Evolutionary conservation across 371 early-diverging fungal species (phyloP), one percentile per base, ranked within the genome.

Genomic region (Mucor saturninus): DNA sequence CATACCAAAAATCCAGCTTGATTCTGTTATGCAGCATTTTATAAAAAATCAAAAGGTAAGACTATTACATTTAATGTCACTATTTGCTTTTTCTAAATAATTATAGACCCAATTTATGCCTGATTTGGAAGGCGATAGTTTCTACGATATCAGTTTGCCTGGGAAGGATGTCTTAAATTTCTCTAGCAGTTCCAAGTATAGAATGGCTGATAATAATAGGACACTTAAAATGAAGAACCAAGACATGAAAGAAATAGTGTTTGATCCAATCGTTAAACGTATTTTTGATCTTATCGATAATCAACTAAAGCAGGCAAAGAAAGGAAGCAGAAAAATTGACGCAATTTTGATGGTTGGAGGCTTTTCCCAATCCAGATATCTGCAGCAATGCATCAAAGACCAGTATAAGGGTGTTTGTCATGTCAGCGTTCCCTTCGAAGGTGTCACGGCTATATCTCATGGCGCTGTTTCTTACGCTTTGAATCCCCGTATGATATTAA

Each of bases 401-500:
- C 7, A 46, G 2, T 46, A 46, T 46, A 26, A 46, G 2, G 6
- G 6, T 9, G 7, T 26, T 4, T 72, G 70, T 14, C 64, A 67
- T 51, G 72, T 66, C 29, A 53, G 64, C 29, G 58, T 66, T 11
- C 73, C 73, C 2, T 62, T 62, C 7, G 39, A 69, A 39, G 73
- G 73, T 7, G 69, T 65, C 15, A 61, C 65, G 14, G 73, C 73
- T 37, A 66, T 72, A 30, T 69, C 61, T 26, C 59, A 65, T 10
- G 71, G 71, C 26, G 71, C 71, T 1, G 71, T 71, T 9, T 76
- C 76, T 35, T 77, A 75, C 56, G 79, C 74, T 42, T 21, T 77
- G 51, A 62, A 74, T 1, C 73, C 75, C 31, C 71, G 73, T 35
- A 29, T 56, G 21, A 32, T 56, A 9, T 45, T 45, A 30, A 32